These are phyloP conservation scores for Lipomyces orientalis DNA, from an alignment of 805 yeast species.

Conservation along the genomic window DNA sequence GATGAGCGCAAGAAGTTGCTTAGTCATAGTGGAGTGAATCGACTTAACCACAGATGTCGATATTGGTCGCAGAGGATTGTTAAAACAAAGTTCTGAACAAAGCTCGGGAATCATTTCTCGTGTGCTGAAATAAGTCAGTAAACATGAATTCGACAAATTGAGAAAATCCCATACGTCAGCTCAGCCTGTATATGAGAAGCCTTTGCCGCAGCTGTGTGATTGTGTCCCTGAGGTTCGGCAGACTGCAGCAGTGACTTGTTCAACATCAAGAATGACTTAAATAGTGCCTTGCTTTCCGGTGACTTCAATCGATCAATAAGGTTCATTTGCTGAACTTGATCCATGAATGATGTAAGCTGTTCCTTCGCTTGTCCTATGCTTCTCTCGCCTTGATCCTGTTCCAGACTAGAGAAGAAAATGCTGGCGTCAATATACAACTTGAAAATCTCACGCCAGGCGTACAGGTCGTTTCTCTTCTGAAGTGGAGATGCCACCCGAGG, in stretches of 20 bases:
- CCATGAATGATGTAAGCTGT: conserved; percentile 52
- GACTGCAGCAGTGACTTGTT: conserved; percentile 63
- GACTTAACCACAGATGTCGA: conserved; percentile 53
- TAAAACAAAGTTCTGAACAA: conserved; percentile 6
- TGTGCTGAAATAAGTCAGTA: conserved; percentile 13
- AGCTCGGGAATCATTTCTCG: conserved; percentile 53
- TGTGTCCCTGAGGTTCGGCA: conserved; percentile 65
- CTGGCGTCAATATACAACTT: conserved; percentile 68
- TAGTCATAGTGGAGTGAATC: conserved; percentile 58
- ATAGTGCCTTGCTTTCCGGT: conserved; percentile 54
- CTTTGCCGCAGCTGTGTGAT: conserved; percentile 66
- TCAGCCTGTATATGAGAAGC: conserved; percentile 78
- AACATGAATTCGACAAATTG: too few relatives aligned
- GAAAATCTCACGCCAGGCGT: conserved; percentile 73
- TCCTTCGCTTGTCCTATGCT: conserved; percentile 54
- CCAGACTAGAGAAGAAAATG: conserved; percentile 63
- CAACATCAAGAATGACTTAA: conserved; percentile 56
- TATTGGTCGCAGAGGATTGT: background rate
- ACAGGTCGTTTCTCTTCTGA: conserved; percentile 57
- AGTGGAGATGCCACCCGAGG: conserved; percentile 52
- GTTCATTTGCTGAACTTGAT: conserved; percentile 49
- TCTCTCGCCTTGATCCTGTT: conserved; percentile 54
- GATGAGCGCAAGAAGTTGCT: conserved; percentile 58
- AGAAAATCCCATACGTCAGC: conserved; percentile 44
- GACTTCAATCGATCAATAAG: conserved; percentile 53